Conservation (phyloP, 2,329 filamentous ascomycete genomes). For the Alternaria sp. region DNA sequence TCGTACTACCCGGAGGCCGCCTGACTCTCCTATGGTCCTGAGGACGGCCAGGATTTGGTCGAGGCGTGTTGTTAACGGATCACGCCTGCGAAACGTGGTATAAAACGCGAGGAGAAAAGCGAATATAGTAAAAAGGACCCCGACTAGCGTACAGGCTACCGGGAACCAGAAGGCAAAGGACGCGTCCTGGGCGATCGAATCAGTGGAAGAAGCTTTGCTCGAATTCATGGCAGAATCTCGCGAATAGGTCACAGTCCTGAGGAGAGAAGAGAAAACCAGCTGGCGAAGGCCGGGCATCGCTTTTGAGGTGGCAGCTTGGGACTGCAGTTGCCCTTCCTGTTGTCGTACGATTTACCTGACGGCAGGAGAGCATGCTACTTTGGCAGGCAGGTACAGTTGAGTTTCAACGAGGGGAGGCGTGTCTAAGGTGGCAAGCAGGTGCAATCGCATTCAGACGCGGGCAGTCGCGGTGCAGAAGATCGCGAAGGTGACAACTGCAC, state of each 20-base stretch:
- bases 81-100: not conserved
- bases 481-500: not conserved
- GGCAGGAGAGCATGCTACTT: not conserved
- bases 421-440: not conserved
- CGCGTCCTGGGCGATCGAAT: not conserved
- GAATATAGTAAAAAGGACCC: not conserved
- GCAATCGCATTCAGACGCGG: not conserved
- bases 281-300: not conserved
- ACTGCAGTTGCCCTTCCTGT: not conserved
- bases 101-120: not conserved
- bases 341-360: not conserved
- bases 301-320: not conserved
- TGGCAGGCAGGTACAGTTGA: not conserved
- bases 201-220: not conserved
- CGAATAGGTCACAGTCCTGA: not conserved
- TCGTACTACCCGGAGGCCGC: not conserved
- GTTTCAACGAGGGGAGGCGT: not conserved
- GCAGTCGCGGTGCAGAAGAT: not conserved
- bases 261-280: not conserved
- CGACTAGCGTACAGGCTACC: not conserved
- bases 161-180: not conserved
- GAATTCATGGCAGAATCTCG: not conserved
- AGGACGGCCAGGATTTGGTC: not conserved
- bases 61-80: not conserved
- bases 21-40: not conserved